Percentiles rank a stretch among this genome's conserved stretches.
Conservation (phyloP, 176 grass and related monocot species). For the Oryza punctata region DNA sequence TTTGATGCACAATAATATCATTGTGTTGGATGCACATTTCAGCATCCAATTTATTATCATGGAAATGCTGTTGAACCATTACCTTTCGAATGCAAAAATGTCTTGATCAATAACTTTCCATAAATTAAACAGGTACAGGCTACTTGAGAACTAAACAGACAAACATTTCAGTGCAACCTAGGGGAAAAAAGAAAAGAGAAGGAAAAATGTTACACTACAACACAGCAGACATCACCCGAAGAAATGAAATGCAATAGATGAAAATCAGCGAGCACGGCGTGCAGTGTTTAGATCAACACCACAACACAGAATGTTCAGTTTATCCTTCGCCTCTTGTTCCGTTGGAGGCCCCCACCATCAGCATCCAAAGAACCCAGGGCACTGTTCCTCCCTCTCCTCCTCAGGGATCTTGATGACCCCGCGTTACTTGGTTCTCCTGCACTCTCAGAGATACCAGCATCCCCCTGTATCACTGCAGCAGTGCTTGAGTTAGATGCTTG, state of each 20-base stretch:
- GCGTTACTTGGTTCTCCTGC: conserved; percentile 54
- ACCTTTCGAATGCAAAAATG: conserved; percentile 12
- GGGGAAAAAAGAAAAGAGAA: conserved; percentile 11
- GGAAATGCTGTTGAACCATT: background rate
- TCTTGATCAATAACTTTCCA: conserved; percentile 14
- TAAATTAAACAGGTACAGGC: conserved; percentile 23
- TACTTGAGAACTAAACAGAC: conserved; percentile 25
- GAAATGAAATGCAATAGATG: conserved; percentile 36
- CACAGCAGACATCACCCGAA: conserved; percentile 15
- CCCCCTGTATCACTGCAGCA: conserved; percentile 81
- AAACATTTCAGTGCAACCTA: conserved; percentile 27
- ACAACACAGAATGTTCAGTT: conserved; percentile 53
- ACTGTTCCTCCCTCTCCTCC: conserved; percentile 71
- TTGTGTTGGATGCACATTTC: background rate
- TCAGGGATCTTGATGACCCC: conserved; percentile 67
- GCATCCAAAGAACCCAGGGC: conserved; percentile 68
- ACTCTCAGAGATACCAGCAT: conserved; percentile 46
- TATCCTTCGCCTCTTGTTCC: conserved; percentile 76
- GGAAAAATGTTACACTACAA: conserved; percentile 32
- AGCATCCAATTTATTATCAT: conserved; percentile 7
- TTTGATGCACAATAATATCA: background rate
- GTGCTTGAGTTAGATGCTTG: conserved; percentile 91
- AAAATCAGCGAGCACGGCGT: conserved; percentile 23
- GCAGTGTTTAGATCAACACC: conserved; percentile 13
- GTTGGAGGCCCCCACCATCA: conserved; percentile 58